Evolutionary conservation across 345 rosid species (phyloP), one percentile per base, ranked within the genome.

Genomic region (Gossypium thurberi): DNA sequence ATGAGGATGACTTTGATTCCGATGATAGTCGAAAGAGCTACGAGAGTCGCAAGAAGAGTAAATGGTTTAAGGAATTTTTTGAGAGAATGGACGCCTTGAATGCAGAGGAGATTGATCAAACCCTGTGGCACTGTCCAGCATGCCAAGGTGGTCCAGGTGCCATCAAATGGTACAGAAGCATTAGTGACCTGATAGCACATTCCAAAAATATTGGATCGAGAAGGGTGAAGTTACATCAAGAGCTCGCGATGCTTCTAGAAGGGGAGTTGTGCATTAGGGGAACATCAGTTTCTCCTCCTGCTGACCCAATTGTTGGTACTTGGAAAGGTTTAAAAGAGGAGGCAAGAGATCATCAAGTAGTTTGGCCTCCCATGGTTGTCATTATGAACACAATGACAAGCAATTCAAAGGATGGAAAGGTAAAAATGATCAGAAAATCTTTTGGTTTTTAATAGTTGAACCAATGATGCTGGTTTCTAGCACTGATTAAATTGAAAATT

Each of bases 311-410:
- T 5, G 9, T 10, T 10, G 67, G 67, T 48, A 21, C 42, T 1
- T 64, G 76, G 76, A 63, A 50, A 51, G 76, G 76, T 52, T 63
- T 74, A 64, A 48, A 26, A 25, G 43, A 63, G 52, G 76, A 74
- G 18, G 53, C 13, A 20, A 73, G 17, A 51, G 76, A 74, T 74
- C 52, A 20, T 40, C 6, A 50, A 20, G 51, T 74, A 17, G 53
- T 74, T 74, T 74, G 76, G 70, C 76, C 76, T 37, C 76, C 76
- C 50, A 64, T 74, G 62, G 76, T 63, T 63, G 37, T 74, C 62
- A 64, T 73, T 40, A 13, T 37, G 61, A 73, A 73, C 62, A 73
- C 76, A 50, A 50, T 68, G 71, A 26, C 71, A 64, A 28, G 42
- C 51, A 21, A 37, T 47, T 12, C 2, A n/a, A 13, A 11, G 10